phyloP scores from a whole-genome alignment of 2,329 filamentous ascomycete species.

The Epichloe elymi region DNA sequence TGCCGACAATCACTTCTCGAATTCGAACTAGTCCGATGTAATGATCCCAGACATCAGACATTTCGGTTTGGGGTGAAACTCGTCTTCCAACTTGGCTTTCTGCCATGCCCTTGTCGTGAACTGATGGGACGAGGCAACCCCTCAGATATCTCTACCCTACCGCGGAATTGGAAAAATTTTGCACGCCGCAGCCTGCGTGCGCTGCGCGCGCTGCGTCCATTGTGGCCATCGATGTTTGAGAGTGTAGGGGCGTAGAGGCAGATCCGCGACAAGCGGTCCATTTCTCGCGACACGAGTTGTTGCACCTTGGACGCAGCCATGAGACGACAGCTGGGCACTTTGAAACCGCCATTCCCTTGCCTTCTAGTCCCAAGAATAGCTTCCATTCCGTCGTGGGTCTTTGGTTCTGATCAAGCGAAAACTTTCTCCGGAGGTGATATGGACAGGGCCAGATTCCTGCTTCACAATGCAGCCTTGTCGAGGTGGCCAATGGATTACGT shows the following conservation, averaged over 20 bases:
- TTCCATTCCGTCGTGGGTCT: no score
- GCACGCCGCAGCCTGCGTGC: neutral
- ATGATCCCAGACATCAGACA: neutral
- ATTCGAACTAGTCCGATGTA: neutral
- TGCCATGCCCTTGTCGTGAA: neutral
- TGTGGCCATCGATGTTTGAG: neutral
- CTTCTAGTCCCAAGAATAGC: neutral
- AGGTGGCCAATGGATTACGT: no score
- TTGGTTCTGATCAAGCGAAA: no score
- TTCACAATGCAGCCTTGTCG: neutral
- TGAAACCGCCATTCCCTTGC: neutral
- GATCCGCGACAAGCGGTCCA: neutral
- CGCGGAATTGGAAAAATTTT: neutral
- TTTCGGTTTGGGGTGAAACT: neutral
- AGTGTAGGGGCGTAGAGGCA: neutral
- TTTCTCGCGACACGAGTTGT: neutral
- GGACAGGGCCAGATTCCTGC: neutral
- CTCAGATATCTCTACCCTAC: neutral
- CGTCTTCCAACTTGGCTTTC: constrained; percentile 1
- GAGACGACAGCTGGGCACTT: neutral
- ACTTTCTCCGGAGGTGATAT: no score
- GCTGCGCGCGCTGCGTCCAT: neutral
- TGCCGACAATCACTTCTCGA: neutral
- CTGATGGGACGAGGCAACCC: neutral
- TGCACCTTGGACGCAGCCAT: neutral